These are phyloP conservation scores for Pseudonitzschia pungens DNA, from an alignment of 108 stramenopile genomes.

Conservation along the genomic window DNA sequence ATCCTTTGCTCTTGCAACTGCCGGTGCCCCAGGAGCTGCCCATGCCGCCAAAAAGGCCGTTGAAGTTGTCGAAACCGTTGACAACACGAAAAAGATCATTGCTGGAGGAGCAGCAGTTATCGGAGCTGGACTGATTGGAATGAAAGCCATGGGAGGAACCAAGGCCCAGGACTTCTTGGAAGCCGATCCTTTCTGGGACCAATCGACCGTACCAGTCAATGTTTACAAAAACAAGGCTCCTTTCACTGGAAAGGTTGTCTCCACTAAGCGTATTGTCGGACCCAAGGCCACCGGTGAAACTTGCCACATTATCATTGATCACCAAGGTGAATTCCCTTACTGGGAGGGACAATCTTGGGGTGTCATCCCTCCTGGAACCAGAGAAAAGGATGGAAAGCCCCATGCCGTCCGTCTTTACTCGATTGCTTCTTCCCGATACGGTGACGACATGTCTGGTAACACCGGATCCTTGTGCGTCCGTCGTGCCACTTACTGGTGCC, in stretches of 20 bases:
- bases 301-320: slow-evolving; percentile 98
- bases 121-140: slow-evolving; percentile 59
- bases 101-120: slow-evolving; percentile 63
- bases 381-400: slow-evolving; percentile 96
- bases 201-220: slow-evolving; percentile 89
- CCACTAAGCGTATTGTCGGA: slow-evolving; percentile 96
- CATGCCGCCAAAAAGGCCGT: slow-evolving; percentile 61
- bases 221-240: slow-evolving; percentile 96
- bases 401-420: slow-evolving; percentile 96
- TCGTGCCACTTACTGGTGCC: slow-evolving; percentile 95
- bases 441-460: slow-evolving; percentile 97
- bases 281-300: slow-evolving; percentile 97
- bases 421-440: slow-evolving; percentile 96
- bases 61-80: slow-evolving; percentile 64
- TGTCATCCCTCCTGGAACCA: slow-evolving; percentile 90
- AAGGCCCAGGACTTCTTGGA: slow-evolving; percentile 95
- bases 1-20: slow-evolving; percentile 63
- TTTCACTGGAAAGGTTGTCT: slow-evolving; percentile 93
- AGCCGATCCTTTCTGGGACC: slow-evolving; percentile 91
- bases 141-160: slow-evolving; percentile 38
- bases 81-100: slow-evolving; percentile 65
- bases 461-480: slow-evolving; percentile 96
- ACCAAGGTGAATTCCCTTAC: slow-evolving; percentile 96
- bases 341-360: slow-evolving; percentile 98
- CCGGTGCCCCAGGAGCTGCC: slow-evolving; percentile 62